Conservation (phyloP, 2,329 filamentous ascomycete species). For the Phoma sp. region DNA sequence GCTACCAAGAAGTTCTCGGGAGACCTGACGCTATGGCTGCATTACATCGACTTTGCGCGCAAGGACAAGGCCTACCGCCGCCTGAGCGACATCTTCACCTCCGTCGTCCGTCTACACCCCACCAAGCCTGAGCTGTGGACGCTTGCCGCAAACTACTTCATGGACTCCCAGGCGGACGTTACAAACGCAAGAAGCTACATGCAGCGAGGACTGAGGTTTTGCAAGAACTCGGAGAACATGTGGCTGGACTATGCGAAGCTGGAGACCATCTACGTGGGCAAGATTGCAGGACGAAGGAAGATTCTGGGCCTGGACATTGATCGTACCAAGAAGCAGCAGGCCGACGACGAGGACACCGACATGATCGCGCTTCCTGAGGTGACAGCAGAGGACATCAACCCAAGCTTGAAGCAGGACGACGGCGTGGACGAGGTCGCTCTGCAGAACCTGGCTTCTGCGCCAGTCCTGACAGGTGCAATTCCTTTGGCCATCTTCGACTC, state of each 20-base stretch:
- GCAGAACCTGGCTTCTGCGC: slow-evolving; percentile 72
- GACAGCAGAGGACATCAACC: slow-evolving; percentile 68
- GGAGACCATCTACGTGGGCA: slow-evolving; percentile 90
- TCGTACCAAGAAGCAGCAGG: slow-evolving; percentile 53
- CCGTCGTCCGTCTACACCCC: slow-evolving; percentile 84
- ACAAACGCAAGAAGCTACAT: slow-evolving; percentile 82
- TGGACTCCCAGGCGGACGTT: slow-evolving; percentile 86
- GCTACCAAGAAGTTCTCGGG: slow-evolving; percentile 85
- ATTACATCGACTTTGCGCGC: slow-evolving; percentile 84
- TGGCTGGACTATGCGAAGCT: slow-evolving; percentile 92
- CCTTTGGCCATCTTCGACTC: slow-evolving; percentile 91
- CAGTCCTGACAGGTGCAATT: slow-evolving; percentile 90
- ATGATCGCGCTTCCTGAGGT: slow-evolving; percentile 66
- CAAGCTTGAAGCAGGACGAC: slow-evolving; percentile 60
- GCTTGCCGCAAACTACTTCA: slow-evolving; percentile 76
- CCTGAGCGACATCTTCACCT: slow-evolving; percentile 65
- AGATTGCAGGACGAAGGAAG: slow-evolving; percentile 76
- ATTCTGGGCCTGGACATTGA: slow-evolving; percentile 68
- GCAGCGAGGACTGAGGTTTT: slow-evolving; percentile 90
- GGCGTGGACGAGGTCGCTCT: slow-evolving; percentile 63
- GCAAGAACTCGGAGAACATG: slow-evolving; percentile 73
- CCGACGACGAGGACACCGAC: slow-evolving; percentile 56
- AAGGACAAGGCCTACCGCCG: slow-evolving; percentile 69
- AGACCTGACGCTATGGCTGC: slow-evolving; percentile 82
- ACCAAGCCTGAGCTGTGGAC: slow-evolving; percentile 85